phyloP scores from a whole-genome alignment of 352 stramenopile species.

The Pythium monospermum region DNA sequence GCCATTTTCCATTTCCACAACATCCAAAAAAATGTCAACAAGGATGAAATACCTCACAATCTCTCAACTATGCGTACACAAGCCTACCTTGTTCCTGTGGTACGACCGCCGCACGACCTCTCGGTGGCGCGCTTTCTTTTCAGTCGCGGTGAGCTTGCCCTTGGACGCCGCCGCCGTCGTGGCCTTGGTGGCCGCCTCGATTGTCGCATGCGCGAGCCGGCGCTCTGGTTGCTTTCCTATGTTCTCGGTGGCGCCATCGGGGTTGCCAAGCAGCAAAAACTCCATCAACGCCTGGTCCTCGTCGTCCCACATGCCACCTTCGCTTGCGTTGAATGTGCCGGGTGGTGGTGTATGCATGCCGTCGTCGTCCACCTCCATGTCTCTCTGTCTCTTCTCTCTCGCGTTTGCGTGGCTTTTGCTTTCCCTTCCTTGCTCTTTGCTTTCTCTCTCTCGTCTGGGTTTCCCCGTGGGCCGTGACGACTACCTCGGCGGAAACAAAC shows the following conservation, averaged over 20 bases:
- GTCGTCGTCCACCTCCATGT: conserved; percentile 6
- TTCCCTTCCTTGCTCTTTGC: too few relatives aligned
- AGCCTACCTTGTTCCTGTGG: conserved; percentile 50
- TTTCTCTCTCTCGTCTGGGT: too few relatives aligned
- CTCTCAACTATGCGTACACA: neutral
- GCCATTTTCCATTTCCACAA: neutral
- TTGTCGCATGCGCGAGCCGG: neutral
- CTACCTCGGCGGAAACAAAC: too few relatives aligned
- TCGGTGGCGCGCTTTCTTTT: conserved; percentile 54
- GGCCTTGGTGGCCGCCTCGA: neutral
- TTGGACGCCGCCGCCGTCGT: conserved; percentile 14
- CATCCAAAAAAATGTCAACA: too few relatives aligned
- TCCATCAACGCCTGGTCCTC: conserved; percentile 27
- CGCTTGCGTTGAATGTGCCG: neutral
- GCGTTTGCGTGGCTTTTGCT: too few relatives aligned
- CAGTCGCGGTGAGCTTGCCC: conserved; percentile 41
- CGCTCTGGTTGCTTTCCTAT: neutral
- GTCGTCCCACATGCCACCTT: conserved; percentile 14
- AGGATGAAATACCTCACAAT: too few relatives aligned
- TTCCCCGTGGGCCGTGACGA: too few relatives aligned
- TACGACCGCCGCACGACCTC: conserved; percentile 76
- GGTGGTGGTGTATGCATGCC: neutral
- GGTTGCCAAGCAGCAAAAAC: conserved; percentile 19
- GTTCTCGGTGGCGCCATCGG: neutral
- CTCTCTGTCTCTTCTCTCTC: neutral